Percentiles rank a stretch among this genome's conserved stretches.
Evolutionary conservation across 2,329 filamentous ascomycete genomes (phyloP).

Genomic region (Colletotrichum spinosum): DNA sequence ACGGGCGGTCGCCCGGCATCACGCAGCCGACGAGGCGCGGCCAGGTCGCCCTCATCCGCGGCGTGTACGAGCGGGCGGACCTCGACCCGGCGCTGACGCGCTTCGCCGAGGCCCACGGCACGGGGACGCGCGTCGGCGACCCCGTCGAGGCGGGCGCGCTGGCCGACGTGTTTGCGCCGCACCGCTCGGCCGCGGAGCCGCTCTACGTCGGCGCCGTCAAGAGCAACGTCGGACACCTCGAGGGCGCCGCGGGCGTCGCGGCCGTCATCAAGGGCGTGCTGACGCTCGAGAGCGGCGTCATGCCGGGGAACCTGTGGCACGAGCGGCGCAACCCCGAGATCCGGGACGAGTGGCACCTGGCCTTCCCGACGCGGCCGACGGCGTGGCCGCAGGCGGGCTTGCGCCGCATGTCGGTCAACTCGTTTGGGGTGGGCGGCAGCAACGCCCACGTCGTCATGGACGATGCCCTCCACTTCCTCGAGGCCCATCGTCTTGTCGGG

Average conservation of each 20-base stretch:
- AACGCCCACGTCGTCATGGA: conserved; percentile 47
- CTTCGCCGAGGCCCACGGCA: conserved; percentile 62
- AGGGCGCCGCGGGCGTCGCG: conserved; percentile 40
- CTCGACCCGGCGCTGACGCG: conserved; percentile 43
- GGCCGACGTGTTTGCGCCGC: conserved; percentile 53
- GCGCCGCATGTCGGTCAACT: conserved; percentile 67
- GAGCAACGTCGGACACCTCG: conserved; percentile 45
- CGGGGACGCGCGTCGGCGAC: conserved; percentile 67
- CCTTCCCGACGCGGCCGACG: conserved; percentile 45
- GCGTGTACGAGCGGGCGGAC: conserved; percentile 47
- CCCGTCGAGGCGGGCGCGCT: conserved; percentile 65
- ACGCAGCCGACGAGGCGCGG: conserved; percentile 46
- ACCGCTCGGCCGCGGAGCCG: conserved; percentile 50
- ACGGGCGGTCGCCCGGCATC: conserved; percentile 57
- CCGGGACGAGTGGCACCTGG: conserved; percentile 41
- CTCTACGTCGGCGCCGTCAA: conserved; percentile 38
- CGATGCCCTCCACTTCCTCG: conserved; percentile 41
- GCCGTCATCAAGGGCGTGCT: conserved; percentile 45
- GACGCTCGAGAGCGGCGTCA: conserved; percentile 45
- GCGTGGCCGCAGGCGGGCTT: conserved; percentile 47
- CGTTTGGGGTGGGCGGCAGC: conserved; percentile 42
- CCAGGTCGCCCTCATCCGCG: conserved; percentile 50
- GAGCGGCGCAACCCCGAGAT: conserved; percentile 46
- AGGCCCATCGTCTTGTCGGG: conserved; percentile 23
- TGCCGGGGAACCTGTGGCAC: conserved; percentile 47